Percentiles rank a stretch among this genome's conserved stretches.
These are phyloP conservation scores for Lumnitzera racemosa DNA, from an alignment of 345 rosid species.

Conservation along the genomic window DNA sequence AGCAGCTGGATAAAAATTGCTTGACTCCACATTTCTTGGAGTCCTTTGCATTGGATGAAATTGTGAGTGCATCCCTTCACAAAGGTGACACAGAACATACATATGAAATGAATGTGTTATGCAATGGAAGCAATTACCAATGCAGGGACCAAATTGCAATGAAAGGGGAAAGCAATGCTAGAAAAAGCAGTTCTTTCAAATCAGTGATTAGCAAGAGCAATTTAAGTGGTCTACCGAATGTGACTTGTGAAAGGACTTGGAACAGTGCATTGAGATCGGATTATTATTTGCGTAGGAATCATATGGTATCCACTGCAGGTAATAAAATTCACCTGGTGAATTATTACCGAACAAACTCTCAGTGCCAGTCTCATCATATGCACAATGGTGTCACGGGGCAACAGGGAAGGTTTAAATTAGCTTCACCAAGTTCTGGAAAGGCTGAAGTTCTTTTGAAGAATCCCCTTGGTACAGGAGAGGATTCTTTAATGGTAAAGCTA, in stretches of 20 bases:
- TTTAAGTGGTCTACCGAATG: too few species aligned
- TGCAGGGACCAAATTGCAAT: constrained; percentile 12
- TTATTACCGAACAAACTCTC: constrained; percentile 24
- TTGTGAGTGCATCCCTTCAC: constrained; percentile 48
- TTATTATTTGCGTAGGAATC: too few species aligned
- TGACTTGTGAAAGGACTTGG: too few species aligned
- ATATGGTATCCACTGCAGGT: too few species aligned
- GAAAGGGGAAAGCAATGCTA: too few species aligned
- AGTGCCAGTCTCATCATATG: constrained; percentile 13
- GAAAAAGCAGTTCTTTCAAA: too few species aligned
- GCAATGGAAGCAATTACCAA: constrained; percentile 30
- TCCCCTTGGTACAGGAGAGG: constrained; percentile 31
- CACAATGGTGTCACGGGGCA: constrained; percentile 41
- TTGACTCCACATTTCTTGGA: constrained; percentile 38
- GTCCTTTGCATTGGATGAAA: constrained; percentile 43
- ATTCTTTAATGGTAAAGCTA: constrained; percentile 67
- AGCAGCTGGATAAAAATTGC: constrained; percentile 24
- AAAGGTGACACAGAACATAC: constrained; percentile 41
- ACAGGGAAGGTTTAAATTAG: constrained; percentile 38
- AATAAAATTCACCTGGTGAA: constrained; percentile 32
- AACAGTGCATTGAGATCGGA: too few species aligned
- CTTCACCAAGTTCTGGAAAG: constrained; percentile 27
- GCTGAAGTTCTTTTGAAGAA: constrained; percentile 30
- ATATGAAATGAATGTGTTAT: constrained; percentile 29
- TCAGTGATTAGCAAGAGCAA: too few species aligned